Conservation (phyloP, 169 alveolate species). For the Hepatocystis sp. region DNA sequence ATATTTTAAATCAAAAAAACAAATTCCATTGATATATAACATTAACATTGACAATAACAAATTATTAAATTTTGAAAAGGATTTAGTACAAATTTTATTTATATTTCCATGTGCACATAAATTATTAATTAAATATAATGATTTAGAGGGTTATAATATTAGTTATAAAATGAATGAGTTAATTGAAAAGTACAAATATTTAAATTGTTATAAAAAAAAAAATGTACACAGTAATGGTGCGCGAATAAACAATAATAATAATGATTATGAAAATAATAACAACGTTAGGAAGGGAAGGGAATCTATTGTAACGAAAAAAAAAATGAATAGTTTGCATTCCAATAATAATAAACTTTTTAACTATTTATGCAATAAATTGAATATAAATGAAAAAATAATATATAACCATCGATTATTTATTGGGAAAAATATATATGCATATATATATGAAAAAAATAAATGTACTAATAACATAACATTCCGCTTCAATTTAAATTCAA, state of each 20-base stretch:
- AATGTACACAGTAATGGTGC: constrained; percentile 5
- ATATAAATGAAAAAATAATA: constrained; percentile 45
- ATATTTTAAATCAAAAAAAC: constrained; percentile 9
- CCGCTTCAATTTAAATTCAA: constrained; percentile 60
- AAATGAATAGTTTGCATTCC: not conserved
- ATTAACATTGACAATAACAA: constrained; percentile 17
- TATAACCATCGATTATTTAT: constrained; percentile 38
- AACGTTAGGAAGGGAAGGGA: constrained; percentile 3
- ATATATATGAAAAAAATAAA: constrained; percentile 57
- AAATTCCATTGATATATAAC: constrained; percentile 34
- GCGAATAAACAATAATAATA: not conserved
- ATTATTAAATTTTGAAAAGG: constrained; percentile 42
- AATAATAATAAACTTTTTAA: constrained; percentile 9
- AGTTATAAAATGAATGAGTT: constrained; percentile 36
- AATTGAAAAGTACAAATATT: constrained; percentile 21
- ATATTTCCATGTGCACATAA: constrained; percentile 60
- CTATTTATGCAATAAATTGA: constrained; percentile 31
- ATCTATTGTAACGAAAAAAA: not conserved
- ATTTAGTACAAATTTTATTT: constrained; percentile 44
- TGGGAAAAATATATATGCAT: constrained; percentile 51
- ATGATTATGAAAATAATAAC: too few relatives aligned
- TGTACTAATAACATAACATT: constrained; percentile 29
- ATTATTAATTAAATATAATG: constrained; percentile 47
- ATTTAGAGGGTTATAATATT: constrained; percentile 46
- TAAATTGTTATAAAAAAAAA: constrained; percentile 5